Conservation (phyloP, 78 protist species). For the Monosiga brevicollis region DNA sequence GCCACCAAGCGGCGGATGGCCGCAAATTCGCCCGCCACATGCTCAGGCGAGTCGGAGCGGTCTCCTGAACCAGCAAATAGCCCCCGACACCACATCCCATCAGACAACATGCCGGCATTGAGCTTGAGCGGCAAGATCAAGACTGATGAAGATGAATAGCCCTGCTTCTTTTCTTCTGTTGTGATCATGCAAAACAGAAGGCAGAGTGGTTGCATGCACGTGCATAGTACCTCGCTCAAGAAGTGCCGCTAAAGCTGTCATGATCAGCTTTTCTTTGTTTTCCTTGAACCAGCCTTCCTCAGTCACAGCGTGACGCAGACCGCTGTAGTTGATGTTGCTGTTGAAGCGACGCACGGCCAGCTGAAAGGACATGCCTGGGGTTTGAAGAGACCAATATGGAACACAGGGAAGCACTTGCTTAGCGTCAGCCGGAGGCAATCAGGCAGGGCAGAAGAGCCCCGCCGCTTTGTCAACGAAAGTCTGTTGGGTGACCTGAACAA, state of each 20-base stretch:
- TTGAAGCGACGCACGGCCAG: constrained; percentile 22
- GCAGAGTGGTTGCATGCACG: too few species aligned
- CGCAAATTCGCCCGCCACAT: not conserved
- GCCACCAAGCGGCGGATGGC: constrained; percentile 34
- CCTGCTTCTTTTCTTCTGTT: not conserved
- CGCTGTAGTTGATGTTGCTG: constrained; percentile 42
- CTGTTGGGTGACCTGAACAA: too few species aligned
- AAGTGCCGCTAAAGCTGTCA: not conserved
- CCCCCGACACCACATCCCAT: constrained; percentile 11
- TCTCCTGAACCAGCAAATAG: constrained; percentile 11
- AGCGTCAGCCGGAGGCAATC: not conserved
- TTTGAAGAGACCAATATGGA: too few species aligned
- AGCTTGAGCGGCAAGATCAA: not conserved
- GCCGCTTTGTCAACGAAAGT: too few species aligned
- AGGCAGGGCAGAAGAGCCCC: not conserved
- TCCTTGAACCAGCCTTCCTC: not conserved
- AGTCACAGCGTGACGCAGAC: constrained; percentile 13
- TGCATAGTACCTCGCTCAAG: not conserved
- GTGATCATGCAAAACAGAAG: not conserved
- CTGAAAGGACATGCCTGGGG: constrained; percentile 15
- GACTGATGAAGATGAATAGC: too few species aligned
- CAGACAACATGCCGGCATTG: too few species aligned
- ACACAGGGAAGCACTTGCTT: not conserved
- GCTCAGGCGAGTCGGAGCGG: constrained; percentile 35
- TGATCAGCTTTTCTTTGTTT: not conserved